Evolutionary conservation across 2,329 filamentous ascomycete genomes (phyloP).

Genomic region (Cercospora berteroae): DNA sequence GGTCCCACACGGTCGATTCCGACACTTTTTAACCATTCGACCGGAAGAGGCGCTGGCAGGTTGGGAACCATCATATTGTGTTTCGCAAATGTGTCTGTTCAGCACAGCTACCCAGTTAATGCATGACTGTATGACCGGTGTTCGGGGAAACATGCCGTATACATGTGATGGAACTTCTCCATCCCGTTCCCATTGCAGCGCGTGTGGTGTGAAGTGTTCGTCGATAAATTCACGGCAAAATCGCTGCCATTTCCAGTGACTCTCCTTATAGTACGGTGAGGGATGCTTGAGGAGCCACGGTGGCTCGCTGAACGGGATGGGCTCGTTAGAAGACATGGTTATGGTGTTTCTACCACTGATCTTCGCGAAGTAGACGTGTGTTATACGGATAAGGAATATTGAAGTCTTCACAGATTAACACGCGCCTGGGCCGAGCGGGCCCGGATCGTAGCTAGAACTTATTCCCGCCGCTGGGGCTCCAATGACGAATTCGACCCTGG

Average conservation of each 20-base stretch:
- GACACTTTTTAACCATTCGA: slow-evolving; percentile 71
- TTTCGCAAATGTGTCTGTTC: slow-evolving; percentile 60
- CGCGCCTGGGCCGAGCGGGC: background rate
- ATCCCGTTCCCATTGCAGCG: slow-evolving; percentile 67
- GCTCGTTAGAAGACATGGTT: background rate
- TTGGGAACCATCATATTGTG: slow-evolving; percentile 70
- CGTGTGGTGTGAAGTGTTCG: slow-evolving; percentile 67
- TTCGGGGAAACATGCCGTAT: background rate
- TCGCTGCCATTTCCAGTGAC: slow-evolving; percentile 65
- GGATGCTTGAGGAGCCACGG: slow-evolving; percentile 75
- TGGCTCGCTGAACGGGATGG: slow-evolving; percentile 59
- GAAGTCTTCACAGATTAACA: background rate
- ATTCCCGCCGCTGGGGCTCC: background rate
- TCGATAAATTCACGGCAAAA: slow-evolving; percentile 72
- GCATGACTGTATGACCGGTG: background rate
- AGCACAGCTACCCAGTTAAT: slow-evolving; percentile 30
- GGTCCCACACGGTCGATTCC: slow-evolving; percentile 68
- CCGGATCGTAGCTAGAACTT: background rate
- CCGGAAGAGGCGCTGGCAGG: slow-evolving; percentile 76
- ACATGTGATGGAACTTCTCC: background rate
- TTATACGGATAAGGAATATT: background rate
- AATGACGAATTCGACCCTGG: background rate
- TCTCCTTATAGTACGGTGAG: slow-evolving; percentile 78
- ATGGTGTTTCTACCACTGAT: background rate
- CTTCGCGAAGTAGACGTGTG: background rate